Evolutionary conservation across 192 early-diverging fungal genomes (phyloP), one percentile per base, ranked within the genome.

Genomic region (Pilaira anomala): DNA sequence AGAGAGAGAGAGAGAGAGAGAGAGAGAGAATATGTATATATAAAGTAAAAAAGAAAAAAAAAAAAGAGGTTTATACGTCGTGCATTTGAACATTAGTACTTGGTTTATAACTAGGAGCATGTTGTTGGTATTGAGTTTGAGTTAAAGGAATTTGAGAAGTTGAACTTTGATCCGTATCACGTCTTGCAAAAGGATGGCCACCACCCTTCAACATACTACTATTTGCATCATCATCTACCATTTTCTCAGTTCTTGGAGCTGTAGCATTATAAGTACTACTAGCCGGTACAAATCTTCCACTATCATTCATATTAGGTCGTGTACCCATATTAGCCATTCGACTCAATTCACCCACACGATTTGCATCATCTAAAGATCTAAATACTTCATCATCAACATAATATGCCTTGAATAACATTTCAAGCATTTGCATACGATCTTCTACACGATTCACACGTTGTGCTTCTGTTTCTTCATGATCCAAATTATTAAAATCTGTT

Each of bases 331-430:
- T 36, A 6, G 33, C 33, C 33, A 36, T 36, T 9, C 33, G 33
- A 4, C 33, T 36, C 4, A 36, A 36, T 36, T 36, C 33, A 36
- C 33, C 33, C 33, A 36, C 33, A n/a, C 33, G 1, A 36, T 56
- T 72, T 33, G 70, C 70, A 54, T 61, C 65, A 48, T 72, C 70
- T 22, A 72, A 57, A 6, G 62, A 65, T 50, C 70, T 59, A 44
- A 72, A 72, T 7, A 72, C 62, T 63, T 72, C 70, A 41, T 72
- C 70, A 52, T 72, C 70, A 12, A 72, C 65, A 62, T 72, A 72
- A 33, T 72, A 72, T 26, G 70, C 70, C 60, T 72, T 72, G 53
- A 72, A 72, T 7, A 72, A 40, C 25, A 66, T 16, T 66, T 72
- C 70, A 18, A 72, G 42, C 30, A 60, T 36, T 40, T 72, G 70